phyloP scores from a whole-genome alignment of 306 rosid species.

The Prunus mira region DNA sequence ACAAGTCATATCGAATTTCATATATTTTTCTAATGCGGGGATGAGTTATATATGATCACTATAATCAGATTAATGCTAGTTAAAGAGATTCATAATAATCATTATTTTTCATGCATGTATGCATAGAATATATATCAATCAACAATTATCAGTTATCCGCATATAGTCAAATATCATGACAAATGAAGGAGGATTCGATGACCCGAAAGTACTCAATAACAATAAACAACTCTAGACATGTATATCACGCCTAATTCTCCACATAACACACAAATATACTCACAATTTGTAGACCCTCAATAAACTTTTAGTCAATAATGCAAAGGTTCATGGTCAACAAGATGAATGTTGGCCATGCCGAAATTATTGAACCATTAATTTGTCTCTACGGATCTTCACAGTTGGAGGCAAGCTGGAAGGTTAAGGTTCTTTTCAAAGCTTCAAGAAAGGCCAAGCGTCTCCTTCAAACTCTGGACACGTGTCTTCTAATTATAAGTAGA shows the following conservation, averaged over 20 bases:
- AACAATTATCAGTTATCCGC: neutral
- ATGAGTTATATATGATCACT: too few species aligned
- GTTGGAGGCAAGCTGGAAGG: constrained; percentile 23
- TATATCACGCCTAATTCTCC: neutral
- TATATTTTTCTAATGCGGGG: rapidly evolving
- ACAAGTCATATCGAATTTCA: neutral
- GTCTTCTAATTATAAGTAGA: constrained; percentile 7
- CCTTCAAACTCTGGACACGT: neutral
- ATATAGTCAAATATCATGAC: neutral
- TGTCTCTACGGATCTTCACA: neutral
- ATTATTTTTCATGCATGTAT: too few species aligned
- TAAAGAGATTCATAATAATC: rapidly evolving
- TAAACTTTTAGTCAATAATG: neutral
- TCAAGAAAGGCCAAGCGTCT: neutral
- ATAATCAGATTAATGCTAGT: too few species aligned
- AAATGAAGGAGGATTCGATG: neutral
- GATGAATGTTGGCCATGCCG: constrained; percentile 4
- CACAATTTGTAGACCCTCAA: neutral
- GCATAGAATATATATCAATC: neutral
- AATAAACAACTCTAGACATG: neutral
- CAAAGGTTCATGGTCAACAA: neutral
- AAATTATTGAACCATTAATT: constrained; percentile 7
- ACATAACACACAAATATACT: neutral
- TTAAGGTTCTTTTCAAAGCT: constrained; percentile 15
- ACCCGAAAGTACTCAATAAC: neutral